Evolutionary conservation across 192 early-diverging fungal species (phyloP), one percentile per base, ranked within the genome.

Genomic region (Geranomyces variabilis): DNA sequence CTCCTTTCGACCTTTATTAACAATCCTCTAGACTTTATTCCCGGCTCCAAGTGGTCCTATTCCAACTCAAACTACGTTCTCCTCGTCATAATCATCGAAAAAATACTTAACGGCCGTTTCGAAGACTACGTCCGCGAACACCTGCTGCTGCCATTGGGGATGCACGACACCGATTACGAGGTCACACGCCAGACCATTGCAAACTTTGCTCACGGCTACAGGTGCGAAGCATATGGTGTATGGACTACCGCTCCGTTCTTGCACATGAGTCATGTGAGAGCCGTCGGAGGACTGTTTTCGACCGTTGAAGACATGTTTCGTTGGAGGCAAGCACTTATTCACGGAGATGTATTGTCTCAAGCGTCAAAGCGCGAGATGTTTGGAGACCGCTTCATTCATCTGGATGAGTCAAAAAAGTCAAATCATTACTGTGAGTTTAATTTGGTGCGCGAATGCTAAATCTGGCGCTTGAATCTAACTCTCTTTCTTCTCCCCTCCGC

Each of bases 31-130:
- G 66, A 67, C 2, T 55, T 53, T 31, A 13, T 7, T n/a, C 66
- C 66, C 17, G 66, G 66, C 47, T 51, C 48, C 28, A 49, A 55
- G 29, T 48, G 28, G 28, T 15, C 46, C 1, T 67, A 67, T 47
- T 67, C 66, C 66, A 67, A 67, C 47, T 53, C 66, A 1, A 55
- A 55, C 33, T 67, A 67, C 49, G 4, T 28, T 3, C 30, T 67
- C 9, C 21, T 67, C 17, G 33, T 34, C 26, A 31, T 67, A 4
- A 21, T 67, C 47, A 67, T 67, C 31, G 66, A 67, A 29, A 3
- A 14, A 19, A 47, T 67, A 5, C 13, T 34, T 5, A 47, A 47
- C 10, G 46, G 33, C 14, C 21, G 31, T 14, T 53, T 48, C 21
- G 66, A 26, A 6, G 51, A 48, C 5, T 21, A 30, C 21, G 19